Conservation (phyloP, 2,329 filamentous ascomycete genomes). For the Curvularia spicifera region DNA sequence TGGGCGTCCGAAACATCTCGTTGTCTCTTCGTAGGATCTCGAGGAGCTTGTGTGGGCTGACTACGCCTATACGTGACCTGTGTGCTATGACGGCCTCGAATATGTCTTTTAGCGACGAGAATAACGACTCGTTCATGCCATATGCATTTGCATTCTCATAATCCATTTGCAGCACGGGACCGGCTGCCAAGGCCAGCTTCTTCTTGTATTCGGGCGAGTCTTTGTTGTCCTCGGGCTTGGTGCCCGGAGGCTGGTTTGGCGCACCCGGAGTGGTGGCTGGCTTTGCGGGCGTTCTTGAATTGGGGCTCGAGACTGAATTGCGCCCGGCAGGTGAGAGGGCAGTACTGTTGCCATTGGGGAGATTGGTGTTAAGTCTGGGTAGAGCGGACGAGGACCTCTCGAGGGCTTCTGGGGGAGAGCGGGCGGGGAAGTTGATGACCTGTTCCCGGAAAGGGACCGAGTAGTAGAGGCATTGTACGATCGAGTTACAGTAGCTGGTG, state of each 20-base stretch:
- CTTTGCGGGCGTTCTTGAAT: conserved; percentile 43
- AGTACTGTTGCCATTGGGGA: conserved; percentile 42
- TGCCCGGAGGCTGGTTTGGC: conserved; percentile 61
- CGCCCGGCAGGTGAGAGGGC: conserved; percentile 64
- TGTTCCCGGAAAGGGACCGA: conserved; percentile 92
- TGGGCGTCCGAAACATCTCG: conserved; percentile 94
- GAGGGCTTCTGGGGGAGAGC: conserved; percentile 72
- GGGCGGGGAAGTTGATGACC: conserved; percentile 86
- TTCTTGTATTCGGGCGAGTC: conserved; percentile 98
- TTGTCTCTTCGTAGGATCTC: conserved; percentile 94
- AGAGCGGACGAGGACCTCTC: conserved; percentile 58
- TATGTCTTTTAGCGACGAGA: conserved; percentile 93
- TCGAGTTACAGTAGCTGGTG: conserved; percentile 93
- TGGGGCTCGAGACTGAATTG: conserved; percentile 44
- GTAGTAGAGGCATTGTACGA: conserved; percentile 96
- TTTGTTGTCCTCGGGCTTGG: conserved; percentile 86
- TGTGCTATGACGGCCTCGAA: conserved; percentile 89
- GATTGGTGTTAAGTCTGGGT: conserved; percentile 50
- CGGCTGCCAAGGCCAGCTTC: conserved; percentile 87
- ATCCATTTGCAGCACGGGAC: conserved; percentile 84
- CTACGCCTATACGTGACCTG: conserved; percentile 80
- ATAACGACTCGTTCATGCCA: conserved; percentile 93
- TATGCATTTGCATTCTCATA: conserved; percentile 81
- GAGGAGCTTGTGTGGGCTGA: conserved; percentile 90
- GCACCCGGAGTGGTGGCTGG: conserved; percentile 55